Evolutionary conservation across 129 eudicot genomes (phyloP), one percentile per base, ranked within the genome.

Genomic region (Apium graveolens): DNA sequence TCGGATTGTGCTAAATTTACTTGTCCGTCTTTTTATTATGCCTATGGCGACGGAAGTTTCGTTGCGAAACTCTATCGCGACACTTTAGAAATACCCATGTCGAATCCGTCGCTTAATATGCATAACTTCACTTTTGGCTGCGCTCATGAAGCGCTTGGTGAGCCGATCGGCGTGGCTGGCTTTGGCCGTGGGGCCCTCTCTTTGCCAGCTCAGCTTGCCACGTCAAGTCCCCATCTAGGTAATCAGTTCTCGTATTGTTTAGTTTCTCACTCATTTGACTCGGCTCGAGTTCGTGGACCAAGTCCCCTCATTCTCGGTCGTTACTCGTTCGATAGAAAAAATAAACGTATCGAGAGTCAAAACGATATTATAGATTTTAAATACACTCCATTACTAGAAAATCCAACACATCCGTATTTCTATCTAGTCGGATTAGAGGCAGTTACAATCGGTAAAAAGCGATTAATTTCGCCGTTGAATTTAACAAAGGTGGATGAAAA

Each of bases 121-220:
- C 68, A 72, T 0, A 86, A 91, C 11, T 91, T 95, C 76, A 91
- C 98, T 0, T 95, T 95, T 57, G 98, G 97, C 53, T 91, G 97
- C 62, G 93, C 98, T 20, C 93, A 90, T 53, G 80, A 84, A 8
- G 86, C 98, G 0, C 89, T 95, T 20, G 98, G 85, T 1, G 98
- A 95, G 84, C 98, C 98, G 34, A 82, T 95, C 24, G 98, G 98
- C 0, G 98, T 95, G 4, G 98, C 98, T 6, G 98, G 98, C 3
- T 95, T 95, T 38, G 98, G 98, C 12, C 89, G 98, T 0, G 98
- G 98, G 16, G 69, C 81, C 0, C 87, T 95, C 39, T 95, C 98
- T 2, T 80, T 95, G 37, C 97, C 98, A 44, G 91, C 96, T 34
- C 98, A 95, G 81, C 89, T 95, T 0, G 87, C 97, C 21, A 26